A percentile compares a stretch with the other conserved stretches of the same genome.
Evolutionary conservation across 2,329 filamentous ascomycete species (phyloP).

Genomic region (Penicillium palitans): DNA sequence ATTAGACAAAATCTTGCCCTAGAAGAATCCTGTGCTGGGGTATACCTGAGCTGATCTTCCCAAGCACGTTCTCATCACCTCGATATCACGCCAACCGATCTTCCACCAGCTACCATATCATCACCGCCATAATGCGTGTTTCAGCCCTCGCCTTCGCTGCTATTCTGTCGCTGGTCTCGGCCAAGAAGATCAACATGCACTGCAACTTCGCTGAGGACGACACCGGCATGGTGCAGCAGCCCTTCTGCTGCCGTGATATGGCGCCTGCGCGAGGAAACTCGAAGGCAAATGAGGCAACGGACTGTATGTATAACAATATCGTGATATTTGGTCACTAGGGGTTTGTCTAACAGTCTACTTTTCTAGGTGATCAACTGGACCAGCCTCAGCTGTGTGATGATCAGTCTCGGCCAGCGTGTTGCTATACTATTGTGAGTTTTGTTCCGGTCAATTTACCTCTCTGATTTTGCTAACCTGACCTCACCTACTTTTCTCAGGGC

Average conservation of each 20-base stretch:
- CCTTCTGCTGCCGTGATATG: conserved; percentile 34
- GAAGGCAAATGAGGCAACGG: conserved; percentile 22
- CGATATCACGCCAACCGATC: background rate
- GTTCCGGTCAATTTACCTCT: background rate
- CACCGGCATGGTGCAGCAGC: conserved; percentile 29
- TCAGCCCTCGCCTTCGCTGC: conserved; percentile 16
- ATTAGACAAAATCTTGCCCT: background rate
- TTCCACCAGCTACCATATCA: background rate
- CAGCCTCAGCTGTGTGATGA: conserved; percentile 29
- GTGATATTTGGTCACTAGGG: background rate
- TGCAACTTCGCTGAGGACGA: conserved; percentile 31
- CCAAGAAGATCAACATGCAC: conserved; percentile 27
- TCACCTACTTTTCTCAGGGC: conserved; percentile 17
- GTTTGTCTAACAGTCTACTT: conserved; percentile 11
- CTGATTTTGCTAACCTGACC: background rate
- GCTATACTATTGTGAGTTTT: conserved; percentile 34
- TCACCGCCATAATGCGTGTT: conserved; percentile 21
- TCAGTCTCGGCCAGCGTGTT: conserved; percentile 31
- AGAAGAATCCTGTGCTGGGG: background rate
- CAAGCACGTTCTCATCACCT: background rate
- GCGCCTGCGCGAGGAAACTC: conserved; percentile 19
- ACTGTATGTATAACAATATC: conserved; percentile 23
- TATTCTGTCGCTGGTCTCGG: conserved; percentile 20
- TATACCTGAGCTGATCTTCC: conserved; percentile 14
- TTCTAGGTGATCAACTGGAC: conserved; percentile 18